Conservation (phyloP, 139 green algal species). For the Nannochloris sp. region DNA sequence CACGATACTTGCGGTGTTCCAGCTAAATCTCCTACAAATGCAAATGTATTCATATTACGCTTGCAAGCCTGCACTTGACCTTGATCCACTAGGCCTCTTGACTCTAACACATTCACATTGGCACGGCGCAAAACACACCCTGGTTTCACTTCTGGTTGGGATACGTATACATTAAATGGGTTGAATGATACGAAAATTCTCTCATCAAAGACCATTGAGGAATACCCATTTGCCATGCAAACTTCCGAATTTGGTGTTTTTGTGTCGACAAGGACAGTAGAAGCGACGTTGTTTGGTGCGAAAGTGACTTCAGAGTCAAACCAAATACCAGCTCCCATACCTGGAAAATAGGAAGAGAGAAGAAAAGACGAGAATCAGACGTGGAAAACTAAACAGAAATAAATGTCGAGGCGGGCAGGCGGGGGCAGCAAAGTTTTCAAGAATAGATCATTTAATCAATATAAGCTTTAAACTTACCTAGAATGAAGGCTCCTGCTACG, state of each 20-base stretch:
- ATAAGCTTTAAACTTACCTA: constrained; percentile 80
- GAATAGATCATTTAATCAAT: constrained; percentile 14
- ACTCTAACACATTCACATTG: constrained; percentile 92
- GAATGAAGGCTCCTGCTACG: constrained; percentile 78
- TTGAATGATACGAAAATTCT: constrained; percentile 98
- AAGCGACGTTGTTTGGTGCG: constrained; percentile 78
- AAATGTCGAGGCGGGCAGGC: too few relatives aligned
- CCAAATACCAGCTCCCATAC: constrained; percentile 47
- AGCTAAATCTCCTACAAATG: constrained; percentile 93
- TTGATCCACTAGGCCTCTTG: constrained; percentile 68
- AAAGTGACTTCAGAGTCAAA: constrained; percentile 71
- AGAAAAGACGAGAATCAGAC: not conserved
- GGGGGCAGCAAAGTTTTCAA: not conserved
- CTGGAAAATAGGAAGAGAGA: not conserved
- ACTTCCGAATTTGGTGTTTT: constrained; percentile 88
- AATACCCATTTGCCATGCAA: constrained; percentile 95
- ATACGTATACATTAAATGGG: constrained; percentile 96
- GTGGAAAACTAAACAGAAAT: not conserved
- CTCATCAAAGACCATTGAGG: constrained; percentile 98
- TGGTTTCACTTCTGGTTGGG: constrained; percentile 93
- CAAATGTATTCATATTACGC: constrained; percentile 98
- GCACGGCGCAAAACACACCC: constrained; percentile 89
- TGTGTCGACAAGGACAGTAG: constrained; percentile 90
- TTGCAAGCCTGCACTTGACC: constrained; percentile 84
- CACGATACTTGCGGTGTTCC: constrained; percentile 81